These are phyloP conservation scores for Tylopilus plumbeoviolaceoides DNA, from an alignment of 768 basidiomycete genomes.

Conservation along the genomic window DNA sequence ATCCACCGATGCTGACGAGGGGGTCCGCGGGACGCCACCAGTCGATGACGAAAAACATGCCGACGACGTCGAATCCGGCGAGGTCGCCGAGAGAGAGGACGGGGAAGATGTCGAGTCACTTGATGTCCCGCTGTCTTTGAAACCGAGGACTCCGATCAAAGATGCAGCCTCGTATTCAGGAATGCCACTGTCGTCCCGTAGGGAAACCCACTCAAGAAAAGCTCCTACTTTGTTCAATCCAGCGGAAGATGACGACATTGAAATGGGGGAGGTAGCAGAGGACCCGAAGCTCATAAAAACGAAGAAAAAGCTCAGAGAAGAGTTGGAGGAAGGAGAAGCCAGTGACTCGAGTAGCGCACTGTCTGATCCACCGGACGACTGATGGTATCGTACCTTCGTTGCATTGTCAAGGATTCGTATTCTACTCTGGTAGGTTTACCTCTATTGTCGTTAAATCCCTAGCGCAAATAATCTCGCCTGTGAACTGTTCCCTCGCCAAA, in stretches of 20 bases:
- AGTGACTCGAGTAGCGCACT: constrained; percentile 76
- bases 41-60: constrained; percentile 34
- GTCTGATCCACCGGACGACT: constrained; percentile 69
- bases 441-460: constrained; percentile 73
- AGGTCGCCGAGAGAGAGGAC: constrained; percentile 36
- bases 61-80: constrained; percentile 42
- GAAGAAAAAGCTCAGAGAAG: constrained; percentile 61
- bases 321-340: constrained; percentile 84
- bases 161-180: constrained; percentile 33
- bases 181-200: constrained; percentile 26
- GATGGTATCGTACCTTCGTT: constrained; percentile 9
- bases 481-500: constrained; percentile 53
- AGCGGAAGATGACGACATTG: constrained; percentile 63
- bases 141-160: constrained; percentile 31
- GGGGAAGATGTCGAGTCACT: constrained; percentile 35
- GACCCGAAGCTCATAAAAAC: constrained; percentile 44
- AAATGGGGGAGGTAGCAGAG: constrained; percentile 90
- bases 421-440: constrained; percentile 36
- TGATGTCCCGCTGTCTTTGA: constrained; percentile 24
- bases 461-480: constrained; percentile 61
- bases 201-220: constrained; percentile 21
- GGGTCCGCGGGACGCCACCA: constrained; percentile 17
- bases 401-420: constrained; percentile 10
- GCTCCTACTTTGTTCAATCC: constrained; percentile 19
- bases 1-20: constrained; percentile 23